Evolutionary conservation across 169 alveolate genomes (phyloP), one percentile per base, ranked within the genome.

Genomic region (Haemoproteus tartakovskyi): DNA sequence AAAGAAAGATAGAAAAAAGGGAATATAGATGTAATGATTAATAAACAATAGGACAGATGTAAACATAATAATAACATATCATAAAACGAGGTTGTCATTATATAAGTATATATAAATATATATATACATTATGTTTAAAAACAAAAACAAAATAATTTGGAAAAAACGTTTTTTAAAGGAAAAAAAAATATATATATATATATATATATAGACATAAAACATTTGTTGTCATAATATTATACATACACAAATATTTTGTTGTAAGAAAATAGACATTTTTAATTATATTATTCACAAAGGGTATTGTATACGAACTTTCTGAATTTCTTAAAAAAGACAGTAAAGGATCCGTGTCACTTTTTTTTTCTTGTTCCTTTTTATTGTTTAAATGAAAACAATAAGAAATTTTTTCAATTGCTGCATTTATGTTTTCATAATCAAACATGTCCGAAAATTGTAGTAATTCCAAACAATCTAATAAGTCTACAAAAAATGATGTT

Each of bases 361-460:
- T 56, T 22, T 22, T 56, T 5, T 48, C 78, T 0, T 43, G 24
- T 41, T 40, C 11, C 21, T 54, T 26, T 2, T 74, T 45, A 19
- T 38, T 47, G 51, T 60, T 59, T 8, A 30, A 19, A 27, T 74
- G 46, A 57, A 74, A 74, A 57, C 59, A 51, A 29, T 54, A 46
- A 14, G 78, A 43, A 26, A 74, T 45, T 30, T 43, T 74, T 18
- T 74, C 78, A 16, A 74, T 45, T 3, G 63, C 74, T 14, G 16
- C 59, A 36, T 74, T 74, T 18, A 74, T 62, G 33, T 74, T 41
- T 74, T 30, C 78, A 18, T 74, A 57, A 60, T 74, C 41, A 48
- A 74, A 74, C 12, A 29, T 33, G 51, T 74, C 84, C 26, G 78
- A 19, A 38, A 74, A 74, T n/a, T 36, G 54, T 56, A 74, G 21